Conservation (phyloP, 192 early-diverging fungal genomes). For the Obelidium mucronatum region DNA sequence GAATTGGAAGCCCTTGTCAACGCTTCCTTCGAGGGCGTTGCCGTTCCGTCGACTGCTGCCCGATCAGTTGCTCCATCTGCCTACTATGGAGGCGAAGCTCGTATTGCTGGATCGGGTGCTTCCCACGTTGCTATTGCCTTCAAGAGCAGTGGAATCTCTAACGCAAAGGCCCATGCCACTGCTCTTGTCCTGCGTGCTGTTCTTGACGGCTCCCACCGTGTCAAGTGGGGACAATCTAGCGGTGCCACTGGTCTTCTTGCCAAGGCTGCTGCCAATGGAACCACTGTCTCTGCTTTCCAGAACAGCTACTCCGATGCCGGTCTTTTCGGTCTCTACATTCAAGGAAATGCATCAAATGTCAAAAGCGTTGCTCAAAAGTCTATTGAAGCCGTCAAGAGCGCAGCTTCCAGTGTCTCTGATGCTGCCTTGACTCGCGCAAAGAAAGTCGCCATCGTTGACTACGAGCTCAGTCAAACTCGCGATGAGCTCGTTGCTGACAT, state of each 20-base stretch:
- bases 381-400: conserved; percentile 51
- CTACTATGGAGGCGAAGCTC: conserved; percentile 87
- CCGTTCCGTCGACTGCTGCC: conserved; percentile 41
- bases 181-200: conserved; percentile 61
- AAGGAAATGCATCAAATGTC: conserved; percentile 49
- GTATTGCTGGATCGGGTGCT: conserved; percentile 68
- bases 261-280: conserved; percentile 66
- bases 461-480: conserved; percentile 44
- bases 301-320: conserved; percentile 90
- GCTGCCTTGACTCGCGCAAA: conserved; percentile 52
- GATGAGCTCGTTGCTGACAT: conserved; percentile 43
- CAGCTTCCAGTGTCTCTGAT: conserved; percentile 41
- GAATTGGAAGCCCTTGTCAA: conserved; percentile 74
- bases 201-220: conserved; percentile 50
- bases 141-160: conserved; percentile 66
- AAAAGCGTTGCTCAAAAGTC: conserved; percentile 45
- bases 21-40: conserved; percentile 48
- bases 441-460: conserved; percentile 58
- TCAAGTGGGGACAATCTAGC: conserved; percentile 53
- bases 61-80: conserved; percentile 55
- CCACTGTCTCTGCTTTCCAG: conserved; percentile 72
- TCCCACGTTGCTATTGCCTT: conserved; percentile 85
- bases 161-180: conserved; percentile 67
- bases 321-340: conserved; percentile 84
- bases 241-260: conserved; percentile 65